Conservation (phyloP, 2,329 filamentous ascomycete genomes). For the Colletotrichum sp. region DNA sequence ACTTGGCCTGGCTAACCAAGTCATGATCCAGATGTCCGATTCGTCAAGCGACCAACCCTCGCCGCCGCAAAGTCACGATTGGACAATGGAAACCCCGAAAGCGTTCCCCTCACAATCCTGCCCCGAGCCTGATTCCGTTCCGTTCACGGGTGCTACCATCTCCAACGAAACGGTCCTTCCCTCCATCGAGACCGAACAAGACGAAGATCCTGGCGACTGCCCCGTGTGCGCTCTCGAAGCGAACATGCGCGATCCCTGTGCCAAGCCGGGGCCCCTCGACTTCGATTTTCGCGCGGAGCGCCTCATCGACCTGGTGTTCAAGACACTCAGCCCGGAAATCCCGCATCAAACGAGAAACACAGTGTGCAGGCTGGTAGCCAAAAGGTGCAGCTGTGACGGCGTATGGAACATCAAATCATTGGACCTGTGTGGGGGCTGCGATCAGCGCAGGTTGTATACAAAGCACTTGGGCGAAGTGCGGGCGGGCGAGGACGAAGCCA, state of each 20-base stretch:
- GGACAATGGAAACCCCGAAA: background rate
- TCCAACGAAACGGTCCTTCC: background rate
- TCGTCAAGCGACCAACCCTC: background rate
- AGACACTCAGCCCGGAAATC: background rate
- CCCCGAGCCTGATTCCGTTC: background rate
- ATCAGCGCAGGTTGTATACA: background rate
- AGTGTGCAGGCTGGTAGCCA: background rate
- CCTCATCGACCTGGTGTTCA: background rate
- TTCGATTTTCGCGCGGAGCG: background rate
- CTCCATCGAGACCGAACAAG: background rate
- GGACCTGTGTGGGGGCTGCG: background rate
- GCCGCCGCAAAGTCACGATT: background rate
- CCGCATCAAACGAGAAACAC: background rate
- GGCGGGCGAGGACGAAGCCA: background rate
- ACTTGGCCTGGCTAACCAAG: background rate
- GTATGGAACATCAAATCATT: background rate
- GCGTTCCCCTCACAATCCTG: background rate
- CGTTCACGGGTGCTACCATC: background rate
- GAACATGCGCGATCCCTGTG: background rate
- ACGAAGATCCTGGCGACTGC: background rate
- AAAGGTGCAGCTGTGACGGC: background rate
- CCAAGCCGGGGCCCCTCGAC: background rate
- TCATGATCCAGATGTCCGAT: background rate
- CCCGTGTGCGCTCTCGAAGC: background rate
- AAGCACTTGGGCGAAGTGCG: background rate